phyloP scores from a whole-genome alignment of 164 flowering plant genomes.

The Nymphaea colorata region DNA sequence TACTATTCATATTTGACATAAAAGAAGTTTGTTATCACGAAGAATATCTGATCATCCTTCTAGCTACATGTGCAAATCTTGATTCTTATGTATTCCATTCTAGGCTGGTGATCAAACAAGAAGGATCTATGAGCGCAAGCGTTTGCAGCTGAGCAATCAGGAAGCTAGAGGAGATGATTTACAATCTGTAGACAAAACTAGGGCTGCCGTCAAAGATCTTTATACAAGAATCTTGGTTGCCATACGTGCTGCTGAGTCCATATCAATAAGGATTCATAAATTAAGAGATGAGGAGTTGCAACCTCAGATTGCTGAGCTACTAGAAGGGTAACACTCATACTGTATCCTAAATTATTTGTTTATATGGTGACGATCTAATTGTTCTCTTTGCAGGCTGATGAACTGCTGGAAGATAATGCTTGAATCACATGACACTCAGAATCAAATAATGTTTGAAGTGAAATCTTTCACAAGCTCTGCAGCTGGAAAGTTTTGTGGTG shows the following conservation, averaged over 20 bases:
- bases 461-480: constrained; percentile 50
- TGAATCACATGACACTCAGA: constrained; percentile 86
- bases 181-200: constrained; percentile 48
- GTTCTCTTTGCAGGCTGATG: constrained; percentile 41
- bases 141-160: constrained; percentile 47
- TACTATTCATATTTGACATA: too few relatives aligned
- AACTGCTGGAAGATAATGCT: constrained; percentile 62
- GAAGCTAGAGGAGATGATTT: constrained; percentile 58
- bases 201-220: constrained; percentile 74
- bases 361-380: neutral
- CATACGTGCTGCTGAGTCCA: constrained; percentile 72
- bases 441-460: constrained; percentile 63
- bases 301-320: constrained; percentile 74
- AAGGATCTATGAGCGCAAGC: constrained; percentile 61
- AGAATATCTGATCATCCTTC: neutral
- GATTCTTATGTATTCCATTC: neutral
- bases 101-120: constrained; percentile 76
- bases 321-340: constrained; percentile 73
- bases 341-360: neutral
- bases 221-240: constrained; percentile 77
- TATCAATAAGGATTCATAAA: constrained; percentile 65
- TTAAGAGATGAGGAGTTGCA: constrained; percentile 82
- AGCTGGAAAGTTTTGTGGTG: constrained; percentile 60
- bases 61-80: too few relatives aligned
- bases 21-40: neutral